Evolutionary conservation across 768 basidiomycete genomes (phyloP).

Genomic region (Podaxis mareebaensis): DNA sequence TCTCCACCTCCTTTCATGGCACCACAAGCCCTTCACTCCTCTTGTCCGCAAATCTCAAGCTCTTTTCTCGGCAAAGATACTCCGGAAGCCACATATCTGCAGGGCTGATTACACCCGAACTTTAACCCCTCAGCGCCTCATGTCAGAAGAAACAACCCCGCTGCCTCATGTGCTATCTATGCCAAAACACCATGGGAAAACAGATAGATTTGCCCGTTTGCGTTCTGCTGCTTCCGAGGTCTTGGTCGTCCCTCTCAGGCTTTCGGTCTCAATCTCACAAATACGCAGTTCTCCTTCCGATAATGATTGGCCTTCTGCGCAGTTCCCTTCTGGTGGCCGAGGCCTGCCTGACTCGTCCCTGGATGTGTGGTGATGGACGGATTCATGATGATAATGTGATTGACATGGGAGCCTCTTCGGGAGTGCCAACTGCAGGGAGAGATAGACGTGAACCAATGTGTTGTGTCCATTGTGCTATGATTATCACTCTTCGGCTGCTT

Average conservation of each 20-base stretch:
- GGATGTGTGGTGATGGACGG: neutral
- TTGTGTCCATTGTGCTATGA: neutral
- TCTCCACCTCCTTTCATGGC: neutral
- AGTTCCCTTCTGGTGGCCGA: neutral
- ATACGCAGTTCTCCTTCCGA: neutral
- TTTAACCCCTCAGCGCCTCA: slow-evolving; percentile 6
- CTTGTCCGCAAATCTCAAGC: neutral
- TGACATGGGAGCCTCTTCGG: slow-evolving; percentile 5
- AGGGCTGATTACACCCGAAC: neutral
- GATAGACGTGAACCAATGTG: neutral
- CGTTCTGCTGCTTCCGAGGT: neutral
- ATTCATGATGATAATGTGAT: neutral
- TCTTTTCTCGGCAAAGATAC: neutral
- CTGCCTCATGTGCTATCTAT: slow-evolving; percentile 11
- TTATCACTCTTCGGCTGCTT: neutral
- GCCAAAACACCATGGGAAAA: slow-evolving; percentile 5
- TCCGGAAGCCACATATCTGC: neutral
- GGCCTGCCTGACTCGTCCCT: neutral
- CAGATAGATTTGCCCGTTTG: neutral
- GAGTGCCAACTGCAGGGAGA: neutral
- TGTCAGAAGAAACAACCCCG: slow-evolving; percentile 8
- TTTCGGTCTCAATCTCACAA: neutral
- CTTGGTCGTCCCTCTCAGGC: neutral
- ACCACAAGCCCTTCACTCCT: neutral
- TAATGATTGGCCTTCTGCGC: neutral